A percentile compares a stretch with the other conserved stretches of the same genome.
These are phyloP conservation scores for Vaucheria bursata DNA, from an alignment of 352 stramenopile genomes.

Conservation along the genomic window DNA sequence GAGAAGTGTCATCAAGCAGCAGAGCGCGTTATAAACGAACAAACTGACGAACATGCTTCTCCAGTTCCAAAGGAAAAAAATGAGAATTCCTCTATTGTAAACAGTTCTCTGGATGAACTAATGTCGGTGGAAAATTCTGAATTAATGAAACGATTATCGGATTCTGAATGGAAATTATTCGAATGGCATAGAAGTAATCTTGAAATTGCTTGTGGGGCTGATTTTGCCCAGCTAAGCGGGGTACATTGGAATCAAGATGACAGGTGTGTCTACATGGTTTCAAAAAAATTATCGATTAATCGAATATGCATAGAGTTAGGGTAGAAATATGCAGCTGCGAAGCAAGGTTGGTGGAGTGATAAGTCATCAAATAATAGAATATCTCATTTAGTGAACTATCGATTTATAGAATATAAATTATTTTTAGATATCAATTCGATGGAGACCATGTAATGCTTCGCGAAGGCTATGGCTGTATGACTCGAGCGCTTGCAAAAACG, in stretches of 20 bases:
- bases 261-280: slow-evolving; percentile 6
- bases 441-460: slow-evolving; percentile 62
- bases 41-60: neutral
- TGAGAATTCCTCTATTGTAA: no score
- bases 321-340: no score
- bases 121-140: no score
- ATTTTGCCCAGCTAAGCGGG: slow-evolving; percentile 36
- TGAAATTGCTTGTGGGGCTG: slow-evolving; percentile 60
- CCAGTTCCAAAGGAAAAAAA: neutral
- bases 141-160: no score
- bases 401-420: no score
- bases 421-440: slow-evolving; percentile 57
- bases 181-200: slow-evolving; percentile 65
- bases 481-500: slow-evolving; percentile 15
- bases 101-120: no score
- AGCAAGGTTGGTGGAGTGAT: no score
- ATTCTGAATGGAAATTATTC: slow-evolving; percentile 51
- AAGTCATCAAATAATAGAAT: no score
- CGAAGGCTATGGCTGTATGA: slow-evolving; percentile 55
- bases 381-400: no score
- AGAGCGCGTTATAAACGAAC: neutral
- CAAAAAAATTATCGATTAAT: no score
- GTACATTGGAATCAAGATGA: slow-evolving; percentile 72
- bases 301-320: no score
- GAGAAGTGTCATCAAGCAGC: slow-evolving; percentile 23